Conservation (phyloP, 1,139 yeast species). For the Petasospora rhodanensis region DNA sequence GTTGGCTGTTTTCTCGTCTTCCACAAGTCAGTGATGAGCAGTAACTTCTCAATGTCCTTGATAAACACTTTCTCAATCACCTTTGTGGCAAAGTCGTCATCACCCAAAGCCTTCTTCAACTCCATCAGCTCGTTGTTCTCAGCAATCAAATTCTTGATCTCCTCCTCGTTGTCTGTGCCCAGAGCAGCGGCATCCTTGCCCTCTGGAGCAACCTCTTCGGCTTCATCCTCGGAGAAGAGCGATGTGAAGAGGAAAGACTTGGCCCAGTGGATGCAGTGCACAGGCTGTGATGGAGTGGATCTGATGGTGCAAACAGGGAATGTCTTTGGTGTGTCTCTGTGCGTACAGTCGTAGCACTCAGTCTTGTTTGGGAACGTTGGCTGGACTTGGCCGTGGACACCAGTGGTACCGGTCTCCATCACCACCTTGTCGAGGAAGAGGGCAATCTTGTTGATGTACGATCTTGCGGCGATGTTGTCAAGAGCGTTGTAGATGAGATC, state of each 20-base stretch:
- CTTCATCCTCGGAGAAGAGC: constrained; percentile 60
- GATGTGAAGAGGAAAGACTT: constrained; percentile 83
- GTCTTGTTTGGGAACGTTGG: constrained; percentile 80
- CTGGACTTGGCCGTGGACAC: constrained; percentile 88
- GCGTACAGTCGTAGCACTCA: constrained; percentile 91
- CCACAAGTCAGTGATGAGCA: constrained; percentile 76
- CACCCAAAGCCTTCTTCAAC: constrained; percentile 46
- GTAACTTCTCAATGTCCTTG: constrained; percentile 69
- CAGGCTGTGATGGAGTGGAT: constrained; percentile 93
- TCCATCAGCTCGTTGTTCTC: constrained; percentile 77
- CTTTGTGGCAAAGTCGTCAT: constrained; percentile 30
- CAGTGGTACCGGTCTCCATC: constrained; percentile 94
- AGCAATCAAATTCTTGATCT: constrained; percentile 59
- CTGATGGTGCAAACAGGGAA: constrained; percentile 96
- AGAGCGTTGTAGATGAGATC: constrained; percentile 83
- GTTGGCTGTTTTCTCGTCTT: constrained; percentile 61
- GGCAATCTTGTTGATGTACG: constrained; percentile 82
- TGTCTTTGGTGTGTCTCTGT: constrained; percentile 82
- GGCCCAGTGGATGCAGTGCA: constrained; percentile 97
- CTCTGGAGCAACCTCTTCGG: constrained; percentile 26
- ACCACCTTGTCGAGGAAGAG: constrained; percentile 70
- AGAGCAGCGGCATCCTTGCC: constrained; percentile 36
- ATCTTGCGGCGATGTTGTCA: constrained; percentile 88
- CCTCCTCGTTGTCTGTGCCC: constrained; percentile 60
- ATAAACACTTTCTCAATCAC: constrained; percentile 56